These are phyloP conservation scores for Phyllosticta capitalensis DNA, from an alignment of 2,329 filamentous ascomycete genomes.

Conservation along the genomic window DNA sequence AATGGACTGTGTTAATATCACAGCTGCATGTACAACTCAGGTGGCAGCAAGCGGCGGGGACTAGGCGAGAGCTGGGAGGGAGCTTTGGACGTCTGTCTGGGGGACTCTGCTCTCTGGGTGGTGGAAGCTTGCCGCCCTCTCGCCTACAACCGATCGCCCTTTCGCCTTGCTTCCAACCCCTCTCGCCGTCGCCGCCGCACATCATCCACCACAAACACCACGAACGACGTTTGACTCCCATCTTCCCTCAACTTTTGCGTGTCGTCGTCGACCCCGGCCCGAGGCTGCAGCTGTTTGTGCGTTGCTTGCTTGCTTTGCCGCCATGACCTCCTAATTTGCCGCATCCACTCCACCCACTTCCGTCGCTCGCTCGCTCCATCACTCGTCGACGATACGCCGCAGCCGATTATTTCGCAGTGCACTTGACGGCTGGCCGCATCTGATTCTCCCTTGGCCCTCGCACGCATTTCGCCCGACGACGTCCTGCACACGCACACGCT, in stretches of 20 bases:
- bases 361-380: not conserved
- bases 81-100: not conserved
- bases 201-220: not conserved
- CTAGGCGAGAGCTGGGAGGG: not conserved
- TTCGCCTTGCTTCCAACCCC: not conserved
- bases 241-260: not conserved
- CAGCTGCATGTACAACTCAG: not conserved
- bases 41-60: not conserved
- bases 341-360: not conserved
- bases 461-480: not conserved
- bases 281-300: not conserved
- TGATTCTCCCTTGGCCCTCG: not conserved
- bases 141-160: not conserved
- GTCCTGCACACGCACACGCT: not conserved
- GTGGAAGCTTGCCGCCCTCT: not conserved
- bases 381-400: not conserved
- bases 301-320: not conserved
- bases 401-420: not conserved
- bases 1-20: not conserved
- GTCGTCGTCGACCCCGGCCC: not conserved
- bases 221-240: not conserved
- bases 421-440: not conserved
- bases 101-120: not conserved
- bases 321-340: not conserved
- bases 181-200: not conserved